phyloP scores from a whole-genome alignment of 208 protist genomes.

The Jaenimonas drosophilae region DNA sequence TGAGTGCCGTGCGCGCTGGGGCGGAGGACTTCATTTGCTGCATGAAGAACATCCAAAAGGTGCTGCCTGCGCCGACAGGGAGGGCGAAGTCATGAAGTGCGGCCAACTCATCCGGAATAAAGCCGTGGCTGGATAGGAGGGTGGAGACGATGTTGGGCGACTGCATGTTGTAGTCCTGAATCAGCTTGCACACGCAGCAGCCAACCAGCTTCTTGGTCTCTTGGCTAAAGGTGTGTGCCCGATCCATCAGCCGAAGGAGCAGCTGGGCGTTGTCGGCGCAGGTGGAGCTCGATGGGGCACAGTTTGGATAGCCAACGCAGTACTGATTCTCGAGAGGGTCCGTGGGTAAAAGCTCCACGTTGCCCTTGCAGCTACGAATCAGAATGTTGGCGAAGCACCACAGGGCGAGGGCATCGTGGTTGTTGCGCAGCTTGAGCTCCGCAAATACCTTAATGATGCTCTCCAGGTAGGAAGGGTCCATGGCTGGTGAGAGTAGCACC shows the following conservation, averaged over 20 bases:
- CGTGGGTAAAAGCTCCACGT: slow-evolving; percentile 78
- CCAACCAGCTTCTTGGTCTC: slow-evolving; percentile 82
- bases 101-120: slow-evolving; percentile 53
- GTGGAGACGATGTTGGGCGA: slow-evolving; percentile 68
- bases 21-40: slow-evolving; percentile 79
- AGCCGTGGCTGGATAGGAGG: slow-evolving; percentile 69
- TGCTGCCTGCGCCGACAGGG: slow-evolving; percentile 70
- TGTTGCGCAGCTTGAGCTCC: slow-evolving; percentile 63
- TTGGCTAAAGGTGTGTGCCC: slow-evolving; percentile 69
- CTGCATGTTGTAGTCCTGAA: slow-evolving; percentile 89
- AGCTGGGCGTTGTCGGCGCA: slow-evolving; percentile 84
- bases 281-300: slow-evolving; percentile 55
- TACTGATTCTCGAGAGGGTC: slow-evolving; percentile 83
- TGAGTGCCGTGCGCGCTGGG: slow-evolving; percentile 75
- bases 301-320: slow-evolving; percentile 68
- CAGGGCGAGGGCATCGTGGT: slow-evolving; percentile 82
- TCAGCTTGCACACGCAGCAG: slow-evolving; percentile 82
- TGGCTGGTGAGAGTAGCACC: slow-evolving; percentile 51
- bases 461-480: slow-evolving; percentile 79
- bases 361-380: slow-evolving; percentile 63
- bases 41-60: slow-evolving; percentile 83
- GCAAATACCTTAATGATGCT: slow-evolving; percentile 74
- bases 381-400: slow-evolving; percentile 87
- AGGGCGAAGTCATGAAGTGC: slow-evolving; percentile 66
- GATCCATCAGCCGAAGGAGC: slow-evolving; percentile 74